Conservation (phyloP, 257 asterid species). For the Misopates orontium region DNA sequence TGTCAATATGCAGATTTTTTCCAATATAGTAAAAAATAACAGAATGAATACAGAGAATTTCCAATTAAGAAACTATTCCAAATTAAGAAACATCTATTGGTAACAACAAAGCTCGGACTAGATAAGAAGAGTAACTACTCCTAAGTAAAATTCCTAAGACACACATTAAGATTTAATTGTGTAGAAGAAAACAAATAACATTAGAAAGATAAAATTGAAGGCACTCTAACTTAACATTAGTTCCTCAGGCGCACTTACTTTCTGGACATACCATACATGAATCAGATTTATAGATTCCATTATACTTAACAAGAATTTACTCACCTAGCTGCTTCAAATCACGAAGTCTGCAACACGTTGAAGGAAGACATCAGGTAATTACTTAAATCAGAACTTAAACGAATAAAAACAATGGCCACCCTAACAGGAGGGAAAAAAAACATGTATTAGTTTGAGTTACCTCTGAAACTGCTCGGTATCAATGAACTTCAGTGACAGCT, state of each 20-base stretch:
- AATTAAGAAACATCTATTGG: no score
- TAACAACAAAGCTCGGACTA: no score
- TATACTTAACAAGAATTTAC: constrained; percentile 9
- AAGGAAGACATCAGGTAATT: constrained; percentile 15
- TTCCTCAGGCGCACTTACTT: background rate
- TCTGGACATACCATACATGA: constrained; percentile 6
- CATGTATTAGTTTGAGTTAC: constrained; percentile 35
- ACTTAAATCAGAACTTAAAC: constrained; percentile 18
- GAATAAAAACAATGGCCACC: constrained; percentile 4
- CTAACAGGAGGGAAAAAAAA: constrained; percentile 1
- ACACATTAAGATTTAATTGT: no score
- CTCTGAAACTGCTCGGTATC: constrained; percentile 94
- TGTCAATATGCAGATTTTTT: background rate
- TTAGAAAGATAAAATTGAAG: background rate
- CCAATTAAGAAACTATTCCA: no score
- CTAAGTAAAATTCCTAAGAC: no score
- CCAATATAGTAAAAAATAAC: no score
- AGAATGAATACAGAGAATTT: no score
- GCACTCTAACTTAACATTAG: constrained; percentile 5
- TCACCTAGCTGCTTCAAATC: constrained; percentile 97
- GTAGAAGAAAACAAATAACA: no score
- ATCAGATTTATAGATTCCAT: constrained; percentile 4
- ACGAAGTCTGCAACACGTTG: constrained; percentile 69
- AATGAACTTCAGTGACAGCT: constrained; percentile 82
- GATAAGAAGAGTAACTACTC: no score